Base-by-base conservation (phyloP, 73 alveolate genomes). In the Paraurostyla sp. region DNA sequence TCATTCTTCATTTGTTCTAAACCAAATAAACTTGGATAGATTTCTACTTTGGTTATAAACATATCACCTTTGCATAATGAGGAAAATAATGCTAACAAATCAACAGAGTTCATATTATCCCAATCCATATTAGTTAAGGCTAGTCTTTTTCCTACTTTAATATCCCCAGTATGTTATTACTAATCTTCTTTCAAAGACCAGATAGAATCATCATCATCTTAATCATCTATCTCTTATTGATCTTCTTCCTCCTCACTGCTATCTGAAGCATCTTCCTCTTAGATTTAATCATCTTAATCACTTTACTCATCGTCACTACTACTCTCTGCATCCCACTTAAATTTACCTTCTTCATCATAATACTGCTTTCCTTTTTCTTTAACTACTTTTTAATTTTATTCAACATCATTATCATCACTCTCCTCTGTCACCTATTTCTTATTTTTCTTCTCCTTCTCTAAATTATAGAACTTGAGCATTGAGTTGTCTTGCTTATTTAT, bases 121-220 rank as follows among this genome's bases (percentile, higher is more conserved):
- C 99, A 97, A 86, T 97, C 99, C 83, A 96, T 89, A 88, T 96
- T 97, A 46, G 93, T 94, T 29, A 97, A 89, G 18, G 99, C 99
- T 25, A 97, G 65, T 89, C 99, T 88, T 36, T 89, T 92, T n/a
- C 98, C 94, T 20, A 92, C 90, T 0, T 94, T 89, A 15, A 83
- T 92, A 16, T 97, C 95, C 65, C 85, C 97, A 41, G 93, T 94
- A 57, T 75, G 93, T 60, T 16, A 45, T 2, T 30, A 7, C 13
- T 7, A 95, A 1, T 57, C 85, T 1, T 69, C 45, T 3, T 85
- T 93, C 90, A 84, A 88, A 16, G 97, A 93, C 87, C 87, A 25
- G 78, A 92, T 42, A 33, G 92, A 71, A 75, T 92, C 83, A 13
- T 94, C 84, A 29, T 83, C 94, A 76, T 87, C 87, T 65, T 41